phyloP scores from a whole-genome alignment of 495 filamentous ascomycete genomes.

The Letharia columbiana region DNA sequence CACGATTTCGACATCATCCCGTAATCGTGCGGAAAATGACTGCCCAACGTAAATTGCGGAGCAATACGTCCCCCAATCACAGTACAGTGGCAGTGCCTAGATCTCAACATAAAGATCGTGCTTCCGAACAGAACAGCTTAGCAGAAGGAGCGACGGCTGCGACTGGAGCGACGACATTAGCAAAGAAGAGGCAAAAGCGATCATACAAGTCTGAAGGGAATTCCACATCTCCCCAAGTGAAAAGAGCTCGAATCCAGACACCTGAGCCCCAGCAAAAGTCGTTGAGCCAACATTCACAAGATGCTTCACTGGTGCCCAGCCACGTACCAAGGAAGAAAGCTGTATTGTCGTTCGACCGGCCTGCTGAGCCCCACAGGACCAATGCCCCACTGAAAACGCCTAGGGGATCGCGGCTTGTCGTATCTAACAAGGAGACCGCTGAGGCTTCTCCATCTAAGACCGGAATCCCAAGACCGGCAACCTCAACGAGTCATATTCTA shows the following conservation, averaged over 20 bases:
- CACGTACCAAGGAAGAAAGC: background rate
- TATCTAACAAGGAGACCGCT: slow-evolving; percentile 40
- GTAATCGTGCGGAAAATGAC: background rate
- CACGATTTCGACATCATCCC: background rate
- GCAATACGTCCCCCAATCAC: slow-evolving; percentile 1
- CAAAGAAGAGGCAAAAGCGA: background rate
- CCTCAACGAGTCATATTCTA: slow-evolving; percentile 65
- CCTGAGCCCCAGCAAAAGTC: background rate
- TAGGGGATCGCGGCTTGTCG: slow-evolving; percentile 59
- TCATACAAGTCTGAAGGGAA: background rate
- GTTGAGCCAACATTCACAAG: background rate
- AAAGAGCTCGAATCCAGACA: slow-evolving; percentile 8
- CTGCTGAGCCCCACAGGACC: slow-evolving; percentile 54
- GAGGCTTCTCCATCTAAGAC: slow-evolving; percentile 53
- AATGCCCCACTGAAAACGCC: slow-evolving; percentile 78
- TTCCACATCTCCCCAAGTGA: slow-evolving; percentile 1
- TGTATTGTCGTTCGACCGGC: slow-evolving; percentile 33
- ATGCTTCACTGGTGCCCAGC: background rate
- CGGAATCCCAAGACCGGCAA: slow-evolving; percentile 39
- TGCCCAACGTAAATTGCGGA: slow-evolving; percentile 4
- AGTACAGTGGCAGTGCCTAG: background rate
- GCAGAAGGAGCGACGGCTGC: background rate
- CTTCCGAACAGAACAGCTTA: background rate
- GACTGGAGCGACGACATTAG: background rate
- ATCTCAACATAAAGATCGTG: background rate